phyloP scores from a whole-genome alignment of 2,329 filamentous ascomycete species.

The Stagonosporopsis tanaceti region DNA sequence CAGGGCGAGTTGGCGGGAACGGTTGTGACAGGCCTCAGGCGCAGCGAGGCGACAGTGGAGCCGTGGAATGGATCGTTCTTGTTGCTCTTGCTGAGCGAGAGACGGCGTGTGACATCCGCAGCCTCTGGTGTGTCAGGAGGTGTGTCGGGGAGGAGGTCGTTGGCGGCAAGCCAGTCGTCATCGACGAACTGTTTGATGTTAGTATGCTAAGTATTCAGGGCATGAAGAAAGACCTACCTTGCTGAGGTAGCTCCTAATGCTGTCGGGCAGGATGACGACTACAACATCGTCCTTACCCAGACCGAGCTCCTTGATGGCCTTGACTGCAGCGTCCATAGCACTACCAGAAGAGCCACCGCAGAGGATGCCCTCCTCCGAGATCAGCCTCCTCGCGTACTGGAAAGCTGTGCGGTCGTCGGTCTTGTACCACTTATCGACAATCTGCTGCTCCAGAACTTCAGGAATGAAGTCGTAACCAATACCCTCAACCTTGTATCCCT shows the following conservation, averaged over 20 bases:
- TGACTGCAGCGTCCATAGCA: constrained; percentile 82
- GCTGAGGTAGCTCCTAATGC: constrained; percentile 94
- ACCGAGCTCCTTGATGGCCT: constrained; percentile 77
- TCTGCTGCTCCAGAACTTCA: constrained; percentile 81
- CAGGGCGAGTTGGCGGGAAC: constrained; percentile 75
- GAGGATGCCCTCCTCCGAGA: constrained; percentile 91
- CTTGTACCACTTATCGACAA: constrained; percentile 97
- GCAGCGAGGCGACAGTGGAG: constrained; percentile 81
- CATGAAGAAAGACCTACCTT: constrained; percentile 62
- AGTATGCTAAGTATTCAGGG: constrained; percentile 10
- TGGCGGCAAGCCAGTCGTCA: constrained; percentile 98
- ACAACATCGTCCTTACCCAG: constrained; percentile 85
- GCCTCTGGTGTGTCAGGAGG: constrained; percentile 49
- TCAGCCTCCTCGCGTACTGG: constrained; percentile 85
- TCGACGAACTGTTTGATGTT: constrained; percentile 75
- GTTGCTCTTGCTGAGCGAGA: constrained; percentile 52
- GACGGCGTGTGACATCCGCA: constrained; percentile 45
- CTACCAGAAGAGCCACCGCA: constrained; percentile 94
- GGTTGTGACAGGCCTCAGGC: constrained; percentile 92
- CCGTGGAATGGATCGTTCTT: constrained; percentile 74
- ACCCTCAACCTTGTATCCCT: constrained; percentile 95
- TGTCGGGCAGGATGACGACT: constrained; percentile 92
- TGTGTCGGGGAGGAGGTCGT: constrained; percentile 80
- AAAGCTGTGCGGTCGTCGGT: constrained; percentile 94
- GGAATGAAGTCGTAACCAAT: constrained; percentile 99